phyloP scores from a whole-genome alignment of 345 rosid genomes.

The Eucalyptus cloeziana region DNA sequence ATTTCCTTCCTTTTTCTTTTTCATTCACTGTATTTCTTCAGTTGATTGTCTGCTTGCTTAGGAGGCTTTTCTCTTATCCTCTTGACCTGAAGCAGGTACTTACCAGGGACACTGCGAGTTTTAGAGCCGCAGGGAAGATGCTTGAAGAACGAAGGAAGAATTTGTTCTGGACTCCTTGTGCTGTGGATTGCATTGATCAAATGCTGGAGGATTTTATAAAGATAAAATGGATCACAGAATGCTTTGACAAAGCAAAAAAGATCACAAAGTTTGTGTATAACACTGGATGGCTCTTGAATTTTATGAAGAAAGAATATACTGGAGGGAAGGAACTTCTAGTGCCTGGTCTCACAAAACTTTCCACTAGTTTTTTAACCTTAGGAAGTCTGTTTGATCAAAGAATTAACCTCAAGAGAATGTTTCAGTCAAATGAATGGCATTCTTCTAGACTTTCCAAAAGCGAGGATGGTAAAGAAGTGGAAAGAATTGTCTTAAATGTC shows the following conservation, averaged over 20 bases:
- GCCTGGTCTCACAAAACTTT: conserved; percentile 29
- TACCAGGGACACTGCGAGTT: conserved; percentile 37
- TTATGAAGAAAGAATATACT: conserved; percentile 58
- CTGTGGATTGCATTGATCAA: conserved; percentile 42
- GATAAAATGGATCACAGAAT: conserved; percentile 49
- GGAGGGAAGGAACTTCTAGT: conserved; percentile 62
- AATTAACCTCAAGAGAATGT: conserved; percentile 47
- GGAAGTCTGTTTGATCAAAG: conserved; percentile 50
- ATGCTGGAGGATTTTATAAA: conserved; percentile 59
- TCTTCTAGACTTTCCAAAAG: conserved; percentile 37
- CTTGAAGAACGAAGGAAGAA: conserved; percentile 69
- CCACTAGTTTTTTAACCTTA: conserved; percentile 42
- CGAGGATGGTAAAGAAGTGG: conserved; percentile 59
- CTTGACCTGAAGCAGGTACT: conserved; percentile 25
- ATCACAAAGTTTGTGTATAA: conserved; percentile 58
- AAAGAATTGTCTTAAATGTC: conserved; percentile 32
- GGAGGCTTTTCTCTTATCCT: not conserved
- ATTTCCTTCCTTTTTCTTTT: not conserved
- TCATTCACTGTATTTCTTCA: not conserved
- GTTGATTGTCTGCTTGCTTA: not conserved
- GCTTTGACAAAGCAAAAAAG: conserved; percentile 47
- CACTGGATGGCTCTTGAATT: conserved; percentile 38
- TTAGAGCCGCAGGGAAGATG: conserved; percentile 62
- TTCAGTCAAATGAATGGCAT: conserved; percentile 61
- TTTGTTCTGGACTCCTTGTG: conserved; percentile 78